These are phyloP conservation scores for Cicer pinnatifidum DNA, from an alignment of 306 rosid species.

Conservation along the genomic window DNA sequence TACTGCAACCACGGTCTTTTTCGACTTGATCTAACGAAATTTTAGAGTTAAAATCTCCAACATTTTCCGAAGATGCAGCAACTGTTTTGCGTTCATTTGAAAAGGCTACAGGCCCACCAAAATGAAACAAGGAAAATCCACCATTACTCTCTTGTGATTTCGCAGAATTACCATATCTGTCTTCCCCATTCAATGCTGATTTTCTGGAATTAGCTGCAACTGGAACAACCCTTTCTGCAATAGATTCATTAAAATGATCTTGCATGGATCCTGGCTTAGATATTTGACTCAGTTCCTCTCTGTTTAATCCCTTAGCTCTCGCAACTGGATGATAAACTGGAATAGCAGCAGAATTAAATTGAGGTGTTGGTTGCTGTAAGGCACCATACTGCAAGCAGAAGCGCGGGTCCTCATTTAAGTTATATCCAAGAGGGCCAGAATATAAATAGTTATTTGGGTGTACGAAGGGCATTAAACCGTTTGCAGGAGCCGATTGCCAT, in stretches of 20 bases:
- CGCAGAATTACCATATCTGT: constrained; percentile 52
- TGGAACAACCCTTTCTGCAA: constrained; percentile 51
- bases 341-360: constrained; percentile 59
- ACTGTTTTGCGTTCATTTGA: constrained; percentile 57
- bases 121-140: constrained; percentile 87
- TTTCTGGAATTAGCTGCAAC: constrained; percentile 50
- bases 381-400: constrained; percentile 82
- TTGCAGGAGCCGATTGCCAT: constrained; percentile 74
- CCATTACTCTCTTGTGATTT: constrained; percentile 51
- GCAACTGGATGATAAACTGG: constrained; percentile 74
- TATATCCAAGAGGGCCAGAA: constrained; percentile 80
- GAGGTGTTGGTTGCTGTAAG: constrained; percentile 72
- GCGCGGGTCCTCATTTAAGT: constrained; percentile 70
- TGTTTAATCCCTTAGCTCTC: constrained; percentile 50
- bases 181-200: constrained; percentile 48
- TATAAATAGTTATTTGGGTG: constrained; percentile 72
- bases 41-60: constrained; percentile 50
- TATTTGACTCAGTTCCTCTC: constrained; percentile 52
- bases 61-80: constrained; percentile 45
- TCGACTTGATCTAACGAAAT: constrained; percentile 53
- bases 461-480: constrained; percentile 70
- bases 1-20: constrained; percentile 56
- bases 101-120: constrained; percentile 85
- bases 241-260: constrained; percentile 53
- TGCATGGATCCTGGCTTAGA: constrained; percentile 54